Evolutionary conservation across 805 yeast genomes (phyloP).

Genomic region (Kodamaea kaohsiungensis): DNA sequence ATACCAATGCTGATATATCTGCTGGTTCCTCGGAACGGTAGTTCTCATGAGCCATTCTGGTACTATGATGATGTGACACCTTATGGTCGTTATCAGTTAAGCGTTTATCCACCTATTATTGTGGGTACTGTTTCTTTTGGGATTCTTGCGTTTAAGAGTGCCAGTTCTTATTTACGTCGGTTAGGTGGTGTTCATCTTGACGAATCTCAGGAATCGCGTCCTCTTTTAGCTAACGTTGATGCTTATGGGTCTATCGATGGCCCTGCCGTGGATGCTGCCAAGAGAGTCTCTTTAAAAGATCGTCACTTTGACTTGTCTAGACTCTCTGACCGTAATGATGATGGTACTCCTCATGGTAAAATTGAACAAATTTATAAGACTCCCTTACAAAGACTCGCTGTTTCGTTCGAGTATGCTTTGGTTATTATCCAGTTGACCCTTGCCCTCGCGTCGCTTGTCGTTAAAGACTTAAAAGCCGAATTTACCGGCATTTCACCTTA

Average conservation of each 20-base stretch:
- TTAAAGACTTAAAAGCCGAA: slow-evolving; percentile 32
- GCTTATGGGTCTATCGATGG: slow-evolving; percentile 30
- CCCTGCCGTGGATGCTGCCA: slow-evolving; percentile 7
- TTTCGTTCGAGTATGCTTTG: slow-evolving; percentile 49
- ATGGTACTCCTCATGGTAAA: slow-evolving; percentile 64
- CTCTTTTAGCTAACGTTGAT: slow-evolving; percentile 33
- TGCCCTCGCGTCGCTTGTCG: slow-evolving; percentile 34
- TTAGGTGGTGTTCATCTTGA: background rate
- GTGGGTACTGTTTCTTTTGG: slow-evolving; percentile 30
- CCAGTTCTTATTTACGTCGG: slow-evolving; percentile 13
- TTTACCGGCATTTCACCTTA: slow-evolving; percentile 29
- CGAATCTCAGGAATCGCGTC: slow-evolving; percentile 25
- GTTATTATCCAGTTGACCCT: slow-evolving; percentile 44
- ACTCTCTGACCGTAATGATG: slow-evolving; percentile 52
- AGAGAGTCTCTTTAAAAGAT: slow-evolving; percentile 39
- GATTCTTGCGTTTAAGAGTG: slow-evolving; percentile 23
- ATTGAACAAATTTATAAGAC: slow-evolving; percentile 50
- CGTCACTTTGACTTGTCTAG: slow-evolving; percentile 67
- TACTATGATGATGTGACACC: slow-evolving; percentile 59
- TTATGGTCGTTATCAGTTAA: slow-evolving; percentile 49
- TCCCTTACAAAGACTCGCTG: slow-evolving; percentile 53
- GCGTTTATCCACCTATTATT: slow-evolving; percentile 33
- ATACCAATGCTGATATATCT: slow-evolving; percentile 1
- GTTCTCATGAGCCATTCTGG: slow-evolving; percentile 42
- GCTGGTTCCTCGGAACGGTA: slow-evolving; percentile 5